Evolutionary conservation across 2,329 filamentous ascomycete species (phyloP), one percentile per base, ranked within the genome.

Genomic region (Parafenestella ontariensis): DNA sequence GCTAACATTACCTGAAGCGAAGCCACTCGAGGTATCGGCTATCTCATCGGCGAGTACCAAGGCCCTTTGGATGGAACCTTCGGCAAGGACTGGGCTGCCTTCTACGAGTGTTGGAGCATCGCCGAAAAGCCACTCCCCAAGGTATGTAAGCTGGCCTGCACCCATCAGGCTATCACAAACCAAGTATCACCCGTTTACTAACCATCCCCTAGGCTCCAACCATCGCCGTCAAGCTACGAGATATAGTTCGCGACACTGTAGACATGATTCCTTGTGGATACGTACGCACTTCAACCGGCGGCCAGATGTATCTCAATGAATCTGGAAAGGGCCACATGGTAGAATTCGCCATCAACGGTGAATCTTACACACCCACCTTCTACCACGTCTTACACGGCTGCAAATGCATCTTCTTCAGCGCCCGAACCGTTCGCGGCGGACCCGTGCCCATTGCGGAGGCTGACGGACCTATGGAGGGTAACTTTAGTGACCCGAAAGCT

Each of bases 51-150:
- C 31, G 26, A 54, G 23, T 57, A 39, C 6, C 8, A 20, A 11
- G 57, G 57, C 3, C 50, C 48, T 4, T 21, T 36, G 1, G 46
- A 57, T 2, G 50, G 36, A 13, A 34, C 21, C 3, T 59, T 59
- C 24, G 44, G 36, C 2, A n/a, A 15, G 1, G 15, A 54, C 15
- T 57, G 47, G 51, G 54, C 54, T 21, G 57, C 54, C 10, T 59
- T 49, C 10, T 59, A 57, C 23, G 28, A 46, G 41, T 59, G 54
- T 26, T 57, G 50, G 50, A 5, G 31, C 4, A 17, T 37, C 15
- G 18, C 49, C 3, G 21, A 17, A 9, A 11, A n/a, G 10, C 20
- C 18, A 21, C 20, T 11, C 9, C 15, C 37, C 36, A 23, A 17
- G 28, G 36, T 18, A 10, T 5, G 31, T 5, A 17, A n/a, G 13